phyloP scores from a whole-genome alignment of 2,329 filamentous ascomycete species.

The Nemania diffusa region DNA sequence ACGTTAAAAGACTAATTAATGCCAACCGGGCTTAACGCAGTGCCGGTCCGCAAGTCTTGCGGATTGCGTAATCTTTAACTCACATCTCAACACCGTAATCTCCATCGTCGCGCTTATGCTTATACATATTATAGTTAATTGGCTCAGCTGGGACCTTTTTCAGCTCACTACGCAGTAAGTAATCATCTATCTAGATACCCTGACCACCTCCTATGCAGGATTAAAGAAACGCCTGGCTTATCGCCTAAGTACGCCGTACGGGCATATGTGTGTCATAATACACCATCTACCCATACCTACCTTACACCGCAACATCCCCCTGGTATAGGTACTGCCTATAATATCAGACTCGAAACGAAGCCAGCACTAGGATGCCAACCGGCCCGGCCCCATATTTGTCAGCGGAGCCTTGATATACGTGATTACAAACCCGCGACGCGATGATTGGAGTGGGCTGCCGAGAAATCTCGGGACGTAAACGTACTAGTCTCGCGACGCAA shows the following conservation, averaged over 20 bases:
- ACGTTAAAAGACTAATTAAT: background rate
- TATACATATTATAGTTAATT: background rate
- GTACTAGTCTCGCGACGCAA: conserved; percentile 14
- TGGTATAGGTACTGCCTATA: background rate
- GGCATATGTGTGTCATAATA: too few relatives aligned
- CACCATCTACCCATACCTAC: too few relatives aligned
- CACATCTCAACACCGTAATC: background rate
- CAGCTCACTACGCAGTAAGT: too few relatives aligned
- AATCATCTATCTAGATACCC: too few relatives aligned
- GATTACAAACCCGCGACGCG: conserved; percentile 18
- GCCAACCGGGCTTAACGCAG: background rate
- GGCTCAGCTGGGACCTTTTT: background rate
- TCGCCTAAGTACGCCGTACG: background rate
- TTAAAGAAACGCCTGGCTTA: background rate
- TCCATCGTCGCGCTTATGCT: background rate
- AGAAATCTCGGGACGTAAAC: background rate
- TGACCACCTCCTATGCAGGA: background rate
- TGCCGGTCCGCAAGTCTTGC: background rate
- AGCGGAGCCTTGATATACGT: conserved; percentile 9
- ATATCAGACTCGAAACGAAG: background rate
- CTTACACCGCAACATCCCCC: background rate
- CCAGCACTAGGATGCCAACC: background rate
- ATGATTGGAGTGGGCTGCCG: background rate
- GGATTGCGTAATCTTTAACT: conserved; percentile 15
- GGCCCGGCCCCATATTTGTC: conserved; percentile 29